Evolutionary conservation across 2,329 filamentous ascomycete species (phyloP), one percentile per base, ranked within the genome.

Genomic region (Fusarium algeriense): DNA sequence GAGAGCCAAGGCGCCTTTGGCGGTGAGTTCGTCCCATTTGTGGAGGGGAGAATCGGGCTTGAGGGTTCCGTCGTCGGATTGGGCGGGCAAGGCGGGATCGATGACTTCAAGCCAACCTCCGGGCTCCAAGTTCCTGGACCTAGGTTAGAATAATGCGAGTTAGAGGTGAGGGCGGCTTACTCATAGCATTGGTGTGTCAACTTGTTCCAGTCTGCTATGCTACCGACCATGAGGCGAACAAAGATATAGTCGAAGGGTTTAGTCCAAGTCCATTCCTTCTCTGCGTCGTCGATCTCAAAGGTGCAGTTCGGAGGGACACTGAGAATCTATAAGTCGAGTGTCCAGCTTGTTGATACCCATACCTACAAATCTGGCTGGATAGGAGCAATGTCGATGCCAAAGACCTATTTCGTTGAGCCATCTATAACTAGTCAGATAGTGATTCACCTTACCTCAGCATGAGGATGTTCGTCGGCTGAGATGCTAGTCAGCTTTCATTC

Each of bases 101-200:
- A 71, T 65, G 1, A 73, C 46, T 44, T 73, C 70, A 5, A 73
- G n/a, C 71, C 64, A 73, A 4, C 71, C 70, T 10, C 70, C 68
- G 2, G 68, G 49, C 9, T 71, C 45, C 2, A 73, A 10, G 9
- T 53, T 40, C 0, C 70, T 73, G 4, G 3, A 5, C 0, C 0
- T 0, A 1, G 10, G 20, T 60, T 7, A 60, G 49, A 30, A 19
- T 4, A 4, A 9, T 11, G 37, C 0, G 6, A 17, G 14, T 5
- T 4, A 3, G 13, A 9, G 17, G 4, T 14, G 15, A 17, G 9
- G 5, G 17, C 6, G 3, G 26, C 60, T 34, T 45, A 73, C 69
- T 65, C 44, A 9, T 28, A 73, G 20, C 53, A 67, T 55, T 62
- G 48, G 0, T 20, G 13, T 5, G 45, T 60, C 8, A 68, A 48